Conservation (phyloP, 139 green algal species). For the Micromonas pusilla region DNA sequence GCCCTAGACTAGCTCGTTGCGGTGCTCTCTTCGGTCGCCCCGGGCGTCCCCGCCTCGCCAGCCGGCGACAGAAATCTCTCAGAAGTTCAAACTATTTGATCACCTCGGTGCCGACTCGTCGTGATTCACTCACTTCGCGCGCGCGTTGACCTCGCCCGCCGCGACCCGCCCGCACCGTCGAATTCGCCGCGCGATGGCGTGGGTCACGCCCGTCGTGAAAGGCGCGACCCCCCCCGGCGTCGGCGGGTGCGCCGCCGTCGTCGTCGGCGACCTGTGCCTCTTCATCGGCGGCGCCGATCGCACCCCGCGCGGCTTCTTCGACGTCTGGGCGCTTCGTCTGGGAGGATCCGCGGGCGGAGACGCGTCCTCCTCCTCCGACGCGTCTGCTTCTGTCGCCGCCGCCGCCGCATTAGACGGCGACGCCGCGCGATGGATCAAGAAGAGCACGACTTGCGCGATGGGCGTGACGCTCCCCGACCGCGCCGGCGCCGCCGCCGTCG, state of each 20-base stretch:
- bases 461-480: constrained; percentile 32
- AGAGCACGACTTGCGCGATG: neutral
- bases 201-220: neutral
- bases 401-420: neutral
- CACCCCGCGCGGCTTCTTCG: neutral
- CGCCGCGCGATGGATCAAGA: neutral
- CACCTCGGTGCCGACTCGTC: too few species aligned
- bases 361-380: neutral
- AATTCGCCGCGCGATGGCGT: neutral
- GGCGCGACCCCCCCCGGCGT: too few species aligned
- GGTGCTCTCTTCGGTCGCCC: neutral
- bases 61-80: too few species aligned
- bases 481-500: constrained; percentile 47
- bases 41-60: too few species aligned
- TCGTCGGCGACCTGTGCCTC: neutral
- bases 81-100: too few species aligned
- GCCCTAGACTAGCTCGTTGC: neutral
- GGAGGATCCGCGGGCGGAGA: neutral
- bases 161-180: neutral
- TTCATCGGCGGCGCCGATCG: constrained; percentile 11
- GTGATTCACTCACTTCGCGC: too few species aligned
- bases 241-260: neutral
- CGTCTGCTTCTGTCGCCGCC: neutral
- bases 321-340: neutral
- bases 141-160: too few species aligned